These are phyloP conservation scores for Gilbertella persicaria DNA, from an alignment of 371 early-diverging fungal species.

Conservation along the genomic window DNA sequence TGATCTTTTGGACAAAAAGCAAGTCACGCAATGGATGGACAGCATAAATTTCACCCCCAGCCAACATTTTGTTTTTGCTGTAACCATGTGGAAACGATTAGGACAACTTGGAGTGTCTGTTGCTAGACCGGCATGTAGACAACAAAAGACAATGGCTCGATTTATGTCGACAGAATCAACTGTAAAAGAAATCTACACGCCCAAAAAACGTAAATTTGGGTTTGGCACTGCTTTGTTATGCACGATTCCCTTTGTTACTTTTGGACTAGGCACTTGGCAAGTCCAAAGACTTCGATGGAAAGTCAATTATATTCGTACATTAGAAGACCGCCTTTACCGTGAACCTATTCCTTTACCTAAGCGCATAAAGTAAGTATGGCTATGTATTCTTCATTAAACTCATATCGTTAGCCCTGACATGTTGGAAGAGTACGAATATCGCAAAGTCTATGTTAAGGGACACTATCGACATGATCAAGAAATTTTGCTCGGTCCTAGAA, in stretches of 20 bases:
- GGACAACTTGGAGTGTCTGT: conserved; percentile 11
- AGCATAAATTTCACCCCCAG: too few relatives aligned
- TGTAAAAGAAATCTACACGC: conserved; percentile 20
- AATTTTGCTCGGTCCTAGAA: conserved; percentile 79
- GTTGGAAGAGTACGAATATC: conserved; percentile 71
- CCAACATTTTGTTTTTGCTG: too few relatives aligned
- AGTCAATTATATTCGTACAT: conserved; percentile 70
- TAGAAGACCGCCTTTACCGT: conserved; percentile 67
- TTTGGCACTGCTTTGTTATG: conserved; percentile 47
- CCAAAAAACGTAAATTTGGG: conserved; percentile 35
- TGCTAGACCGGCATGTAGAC: neutral
- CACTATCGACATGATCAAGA: conserved; percentile 74
- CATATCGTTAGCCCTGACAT: conserved; percentile 37
- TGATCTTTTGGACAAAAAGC: too few relatives aligned
- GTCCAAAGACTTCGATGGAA: conserved; percentile 91
- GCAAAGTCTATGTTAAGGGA: conserved; percentile 71
- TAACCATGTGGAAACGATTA: conserved; percentile 14
- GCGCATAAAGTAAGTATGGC: conserved; percentile 54
- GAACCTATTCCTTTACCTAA: conserved; percentile 73
- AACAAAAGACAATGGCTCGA: neutral
- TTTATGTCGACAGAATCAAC: neutral
- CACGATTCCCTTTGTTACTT: conserved; percentile 77
- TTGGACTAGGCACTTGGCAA: conserved; percentile 92
- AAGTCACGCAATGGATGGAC: too few relatives aligned
- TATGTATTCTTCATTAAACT: neutral